Base-by-base conservation (phyloP, 192 early-diverging fungal genomes). In the Coemansia sp. region DNA sequence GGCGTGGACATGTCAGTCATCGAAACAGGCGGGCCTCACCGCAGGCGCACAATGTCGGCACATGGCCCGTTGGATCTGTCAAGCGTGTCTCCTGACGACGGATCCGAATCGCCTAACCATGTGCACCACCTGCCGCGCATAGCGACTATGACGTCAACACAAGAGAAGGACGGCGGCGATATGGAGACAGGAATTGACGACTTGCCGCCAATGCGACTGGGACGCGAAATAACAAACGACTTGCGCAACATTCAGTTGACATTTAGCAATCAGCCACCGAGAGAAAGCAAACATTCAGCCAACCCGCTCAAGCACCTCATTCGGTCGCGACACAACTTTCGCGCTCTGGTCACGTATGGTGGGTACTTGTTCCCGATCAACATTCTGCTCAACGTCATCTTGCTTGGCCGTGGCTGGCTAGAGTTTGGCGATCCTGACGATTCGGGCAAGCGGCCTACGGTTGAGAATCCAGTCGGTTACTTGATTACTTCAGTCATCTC, bases 341-440 rank as follows among this genome's bases (percentile, higher is more conserved):
- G 77, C 18, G 72, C 68, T 9, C 32, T 80, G 56, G 77, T 80
- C 26, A 68, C 77, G 4, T 80, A 74, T 26, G 77, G 68, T 32
- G 77, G 77, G 8, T 80, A 80, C 53, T 41, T 80, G 32, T 63
- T 80, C 33, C 77, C 77, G 2, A 72, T 80, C 60, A 80, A 80
- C 55, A 63, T 80, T 17, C 35, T 80, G 41, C 72, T 80, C 36
- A 80, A 80, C 27, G 72, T 80, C 27, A 80, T 80, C 32, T 37
- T 74, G 38, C 68, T 80, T 7, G 77, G 68, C 2, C 71, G 72
- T 24, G 77, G 77, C 26, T 80, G 77, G 77, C 60, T 80, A n/a
- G 58, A 74, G 46, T 67, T 46, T 35, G 53, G 46, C 11, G 53
- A 37, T 18, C 37, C 42, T 24, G 50, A 56, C 17, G 60, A 52